These are phyloP conservation scores for Mycena rebaudengoi DNA, from an alignment of 768 basidiomycete genomes.

Conservation along the genomic window DNA sequence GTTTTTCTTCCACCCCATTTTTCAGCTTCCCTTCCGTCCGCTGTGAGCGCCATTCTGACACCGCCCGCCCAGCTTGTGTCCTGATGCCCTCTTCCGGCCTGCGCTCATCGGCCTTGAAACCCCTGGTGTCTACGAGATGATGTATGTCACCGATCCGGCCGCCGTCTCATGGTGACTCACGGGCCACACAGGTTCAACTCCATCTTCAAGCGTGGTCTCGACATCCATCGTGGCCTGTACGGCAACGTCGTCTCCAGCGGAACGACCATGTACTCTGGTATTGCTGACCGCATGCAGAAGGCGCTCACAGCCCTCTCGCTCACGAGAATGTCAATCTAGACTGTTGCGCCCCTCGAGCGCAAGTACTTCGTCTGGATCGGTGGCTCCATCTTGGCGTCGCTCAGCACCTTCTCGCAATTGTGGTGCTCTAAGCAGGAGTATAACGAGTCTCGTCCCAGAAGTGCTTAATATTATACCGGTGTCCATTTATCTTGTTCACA, in stretches of 20 bases:
- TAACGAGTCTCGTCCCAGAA: slow-evolving; percentile 49
- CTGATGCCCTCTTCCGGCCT: slow-evolving; percentile 80
- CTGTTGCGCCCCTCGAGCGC: slow-evolving; percentile 71
- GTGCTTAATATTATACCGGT: too few relatives aligned
- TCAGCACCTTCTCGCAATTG: not conserved
- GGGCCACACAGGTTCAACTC: slow-evolving; percentile 59
- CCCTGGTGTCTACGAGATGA: slow-evolving; percentile 61
- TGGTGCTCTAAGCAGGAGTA: slow-evolving; percentile 45
- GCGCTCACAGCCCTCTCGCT: slow-evolving; percentile 71
- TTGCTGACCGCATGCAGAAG: slow-evolving; percentile 65
- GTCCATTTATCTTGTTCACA: too few relatives aligned
- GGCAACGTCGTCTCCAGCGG: not conserved
- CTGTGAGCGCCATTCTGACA: too few relatives aligned
- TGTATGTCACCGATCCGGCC: slow-evolving; percentile 35
- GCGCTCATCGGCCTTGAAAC: slow-evolving; percentile 59
- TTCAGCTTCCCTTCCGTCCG: too few relatives aligned
- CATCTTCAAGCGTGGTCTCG: too few relatives aligned
- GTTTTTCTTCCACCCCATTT: too few relatives aligned
- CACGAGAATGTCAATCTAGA: slow-evolving; percentile 67
- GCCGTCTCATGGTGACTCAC: too few relatives aligned
- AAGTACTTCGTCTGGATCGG: slow-evolving; percentile 43
- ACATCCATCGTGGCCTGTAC: not conserved
- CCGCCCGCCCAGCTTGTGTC: too few relatives aligned
- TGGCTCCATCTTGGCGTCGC: too few relatives aligned
- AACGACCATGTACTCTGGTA: not conserved